phyloP scores from a whole-genome alignment of 2,329 filamentous ascomycete species.

The Diaporthe sp. region DNA sequence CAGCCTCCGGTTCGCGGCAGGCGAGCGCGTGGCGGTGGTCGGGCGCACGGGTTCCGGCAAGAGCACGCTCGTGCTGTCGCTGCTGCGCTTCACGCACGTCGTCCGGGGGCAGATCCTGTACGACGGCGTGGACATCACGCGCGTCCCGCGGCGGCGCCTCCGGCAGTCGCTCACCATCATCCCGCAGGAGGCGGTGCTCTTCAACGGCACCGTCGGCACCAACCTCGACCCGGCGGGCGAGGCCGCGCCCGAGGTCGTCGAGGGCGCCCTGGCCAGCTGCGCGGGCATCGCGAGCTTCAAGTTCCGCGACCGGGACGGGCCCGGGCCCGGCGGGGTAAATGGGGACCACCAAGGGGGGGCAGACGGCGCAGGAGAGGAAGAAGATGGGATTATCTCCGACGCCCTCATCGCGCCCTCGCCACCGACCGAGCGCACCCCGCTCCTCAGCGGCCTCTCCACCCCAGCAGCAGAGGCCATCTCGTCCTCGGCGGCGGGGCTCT shows the following conservation, averaged over 20 bases:
- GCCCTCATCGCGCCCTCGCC: neutral
- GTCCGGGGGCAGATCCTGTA: slow-evolving; percentile 50
- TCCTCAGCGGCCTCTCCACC: slow-evolving; percentile 33
- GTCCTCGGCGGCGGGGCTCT: slow-evolving; percentile 46
- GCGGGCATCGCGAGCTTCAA: slow-evolving; percentile 69
- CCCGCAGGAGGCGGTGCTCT: slow-evolving; percentile 56
- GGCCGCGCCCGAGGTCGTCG: slow-evolving; percentile 66
- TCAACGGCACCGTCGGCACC: slow-evolving; percentile 55
- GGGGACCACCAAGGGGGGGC: slow-evolving; percentile 41
- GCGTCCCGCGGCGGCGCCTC: slow-evolving; percentile 51
- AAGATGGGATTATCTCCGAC: neutral
- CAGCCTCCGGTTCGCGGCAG: slow-evolving; percentile 55
- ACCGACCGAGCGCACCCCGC: slow-evolving; percentile 41
- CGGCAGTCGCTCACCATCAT: slow-evolving; percentile 55
- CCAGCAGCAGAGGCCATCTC: slow-evolving; percentile 42
- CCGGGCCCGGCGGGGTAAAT: slow-evolving; percentile 50
- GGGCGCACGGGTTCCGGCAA: slow-evolving; percentile 79
- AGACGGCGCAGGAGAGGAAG: slow-evolving; percentile 32
- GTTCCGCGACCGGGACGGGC: slow-evolving; percentile 52
- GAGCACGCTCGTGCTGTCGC: slow-evolving; percentile 61
- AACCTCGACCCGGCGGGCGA: slow-evolving; percentile 76
- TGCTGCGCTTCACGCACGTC: slow-evolving; percentile 54
- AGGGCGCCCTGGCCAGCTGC: slow-evolving; percentile 73
- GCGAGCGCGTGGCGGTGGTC: slow-evolving; percentile 75
- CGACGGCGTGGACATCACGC: slow-evolving; percentile 53